Evolutionary conservation across 345 rosid species (phyloP), one percentile per base, ranked within the genome.

Genomic region (Draba incana): DNA sequence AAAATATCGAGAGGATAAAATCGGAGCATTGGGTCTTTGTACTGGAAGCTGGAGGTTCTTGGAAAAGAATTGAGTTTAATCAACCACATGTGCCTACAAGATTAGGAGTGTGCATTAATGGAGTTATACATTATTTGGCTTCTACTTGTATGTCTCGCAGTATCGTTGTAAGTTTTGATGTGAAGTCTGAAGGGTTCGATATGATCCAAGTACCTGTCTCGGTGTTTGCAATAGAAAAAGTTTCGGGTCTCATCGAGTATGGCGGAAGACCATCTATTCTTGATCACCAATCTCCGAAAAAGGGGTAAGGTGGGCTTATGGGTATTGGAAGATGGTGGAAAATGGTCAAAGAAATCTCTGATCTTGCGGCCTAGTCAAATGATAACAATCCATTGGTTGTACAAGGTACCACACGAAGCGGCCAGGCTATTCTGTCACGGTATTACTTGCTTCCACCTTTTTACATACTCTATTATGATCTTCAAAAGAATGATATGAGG

Each of bases 61-160:
- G 73, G 66, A 58, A 48, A 58, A 58, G 2, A 38, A 10, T 57
- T 10, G 33, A 47, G 46, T 12, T 14, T 58, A 57, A 35, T 58
- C 64, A 48, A 37, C 10, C 30, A 25, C 57, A 48, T 8, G 0
- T 10, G 1, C 70, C 61, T 48, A 39, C n/a, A n/a, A 7, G 28
- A 57, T 13, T 0, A 10, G 65, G 49, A 57, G 0, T 15, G n/a
- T 57, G 63, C 57, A 52, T 65, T 39, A 3, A 14, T 5, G 72
- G 64, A 47, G 64, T 68, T 57, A 37, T 68, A 24, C n/a, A 68
- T 57, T 55, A 67, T 55, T 0, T n/a, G 35, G 68, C 47, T 46
- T 6, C 1, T 10, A 43, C 11, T 38, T 0, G 5, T 24, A 13
- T 2, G 3, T 16, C 4, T 30, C n/a, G 4, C 20, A 3, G 28